A percentile compares a stretch with the other conserved stretches of the same genome.
These are phyloP conservation scores for Tolypocladium inflatum DNA, from an alignment of 2,329 filamentous ascomycete species.

Conservation along the genomic window DNA sequence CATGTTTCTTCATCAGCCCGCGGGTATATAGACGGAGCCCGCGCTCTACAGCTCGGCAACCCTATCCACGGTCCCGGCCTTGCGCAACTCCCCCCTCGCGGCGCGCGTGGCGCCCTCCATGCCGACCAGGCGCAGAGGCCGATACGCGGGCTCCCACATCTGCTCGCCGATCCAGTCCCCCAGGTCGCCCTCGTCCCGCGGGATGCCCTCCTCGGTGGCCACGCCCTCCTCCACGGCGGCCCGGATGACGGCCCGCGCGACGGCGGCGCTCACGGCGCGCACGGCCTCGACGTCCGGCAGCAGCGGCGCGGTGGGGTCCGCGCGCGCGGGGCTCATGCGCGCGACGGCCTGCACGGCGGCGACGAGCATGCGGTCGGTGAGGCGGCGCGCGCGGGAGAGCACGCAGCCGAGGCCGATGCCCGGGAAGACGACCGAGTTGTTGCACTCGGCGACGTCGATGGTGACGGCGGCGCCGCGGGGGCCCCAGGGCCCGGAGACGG, in stretches of 20 bases:
- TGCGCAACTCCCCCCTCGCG: constrained; percentile 33
- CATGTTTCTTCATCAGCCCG: no score
- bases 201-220: constrained; percentile 56
- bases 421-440: constrained; percentile 79
- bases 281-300: constrained; percentile 70
- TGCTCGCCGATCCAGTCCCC: constrained; percentile 67
- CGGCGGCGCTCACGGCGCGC: constrained; percentile 64
- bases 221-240: constrained; percentile 61
- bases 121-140: constrained; percentile 50
- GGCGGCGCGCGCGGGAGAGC: constrained; percentile 53
- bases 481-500: constrained; percentile 54
- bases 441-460: constrained; percentile 64
- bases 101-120: constrained; percentile 40
- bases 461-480: constrained; percentile 30
- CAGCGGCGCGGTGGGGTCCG: constrained; percentile 53
- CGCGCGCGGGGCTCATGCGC: constrained; percentile 58
- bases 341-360: constrained; percentile 69
- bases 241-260: constrained; percentile 66
- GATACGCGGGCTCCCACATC: constrained; percentile 70
- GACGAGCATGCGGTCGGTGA: constrained; percentile 74
- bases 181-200: constrained; percentile 41
- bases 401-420: constrained; percentile 77
- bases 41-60: background rate
- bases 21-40: background rate
- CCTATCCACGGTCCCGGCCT: constrained; percentile 18